Evolutionary conservation across 106 monocot species (phyloP), one percentile per base, ranked within the genome.

Genomic region (Dendrobium nobile): DNA sequence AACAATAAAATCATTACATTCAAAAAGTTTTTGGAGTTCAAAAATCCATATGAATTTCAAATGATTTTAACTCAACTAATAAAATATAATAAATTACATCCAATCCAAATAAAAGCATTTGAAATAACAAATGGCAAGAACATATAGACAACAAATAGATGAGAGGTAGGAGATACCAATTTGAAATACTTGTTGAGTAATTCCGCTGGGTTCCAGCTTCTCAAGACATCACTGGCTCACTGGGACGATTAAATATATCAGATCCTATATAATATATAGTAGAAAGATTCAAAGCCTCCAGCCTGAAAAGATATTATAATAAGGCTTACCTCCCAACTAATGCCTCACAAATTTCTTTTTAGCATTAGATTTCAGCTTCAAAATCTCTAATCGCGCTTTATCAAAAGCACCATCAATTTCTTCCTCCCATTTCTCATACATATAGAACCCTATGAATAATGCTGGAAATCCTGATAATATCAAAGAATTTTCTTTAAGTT

Each of bases 371-470:
- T 76, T 47, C 45, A 76, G 48, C 48, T 11, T 48, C 76, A 76
- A 26, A 48, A 76, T 26, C 26, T 41, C 10, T 10, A 41, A 24
- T 27, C 2, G 45, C 2, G 26, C 76, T 76, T 27, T 48, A 26
- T 51, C 26, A 3, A 76, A 48, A 22, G 48, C 73, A 42, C 54
- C 72, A 42, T 95, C 95, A 26, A 92, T 89, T 40, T 86, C 74
- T 47, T 87, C 92, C 80, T 95, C 92, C 88, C 91, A 89, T 78
- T 85, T 92, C 65, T 92, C 95, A 77, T 95, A 92, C 17, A 80
- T 27, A 77, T 42, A 78, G 77, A 91, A 81, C 9, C 70, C 80
- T 20, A 86, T 54, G 79, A 92, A 95, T 33, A 85, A 7, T 58
- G 91, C 27, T 22, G 86, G 78, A 77, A 88, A 41, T 48, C 90